Evolutionary conservation across 2,329 filamentous ascomycete species (phyloP), one percentile per base, ranked within the genome.

Genomic region (Cladosporium sp.): DNA sequence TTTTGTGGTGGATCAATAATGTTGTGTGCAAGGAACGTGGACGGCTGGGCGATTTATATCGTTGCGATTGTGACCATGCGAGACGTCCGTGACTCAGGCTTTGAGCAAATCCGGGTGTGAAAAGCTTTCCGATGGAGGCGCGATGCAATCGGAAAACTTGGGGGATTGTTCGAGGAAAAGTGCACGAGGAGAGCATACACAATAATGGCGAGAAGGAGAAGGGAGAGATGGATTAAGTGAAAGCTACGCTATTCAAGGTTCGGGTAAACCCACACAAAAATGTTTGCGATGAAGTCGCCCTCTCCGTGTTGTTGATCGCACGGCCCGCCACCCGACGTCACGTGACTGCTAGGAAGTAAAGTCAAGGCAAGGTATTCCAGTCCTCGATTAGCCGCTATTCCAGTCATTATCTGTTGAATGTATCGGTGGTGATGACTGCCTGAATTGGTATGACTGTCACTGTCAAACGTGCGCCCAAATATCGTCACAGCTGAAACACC

Each of bases 41-140:
- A 52, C 50, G 33, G 35, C 23, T 55, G 21, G 49, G 50, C 8
- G 35, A 26, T 63, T 63, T 63, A 63, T 63, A 55, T 55, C 60
- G 60, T 55, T 55, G 46, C 59, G 31, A 52, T 53, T 53, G 60
- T 55, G 60, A 55, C 60, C 60, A 63, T 63, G 60, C 60, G 55
- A 63, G 60, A 44, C 49, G 46, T 44, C 49, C 49, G 64, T 65
- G 64, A 65, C 56, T 65, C 64, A 65, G 58, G 64, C 64, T 65
- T 52, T 65, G 64, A 62, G 64, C 53, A 65, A 60, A 65, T 58
- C 46, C 46, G 40, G 62, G 62, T 31, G 62, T 28, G 50, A 65
- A 65, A 65, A 65, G 64, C 64, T 65, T 65, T 65, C 57, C 52
- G 58, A 50, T 49, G 35, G 62, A 65, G 53, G 46, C 44, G 33